Base-by-base conservation (phyloP, 441 rosid species). In the Cnidoscolus chayamansa region DNA sequence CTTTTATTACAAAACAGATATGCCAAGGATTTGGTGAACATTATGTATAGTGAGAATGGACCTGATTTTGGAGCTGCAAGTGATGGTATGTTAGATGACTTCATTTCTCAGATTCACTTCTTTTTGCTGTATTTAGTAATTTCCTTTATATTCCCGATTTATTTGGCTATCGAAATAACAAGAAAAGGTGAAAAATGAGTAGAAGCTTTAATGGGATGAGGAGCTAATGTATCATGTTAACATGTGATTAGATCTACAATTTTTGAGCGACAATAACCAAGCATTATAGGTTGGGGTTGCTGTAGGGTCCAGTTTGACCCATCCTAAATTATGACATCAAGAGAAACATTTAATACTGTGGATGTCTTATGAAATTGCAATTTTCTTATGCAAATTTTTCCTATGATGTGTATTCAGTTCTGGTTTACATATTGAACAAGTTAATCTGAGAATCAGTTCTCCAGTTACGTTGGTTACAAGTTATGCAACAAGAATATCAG, bases 31-130 rank as follows among this genome's bases (percentile, higher is more conserved):
- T 84, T 95, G 89, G 99, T 91, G 70, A 63, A 87, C 70, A 82
- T 85, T 72, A 81, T 95, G 97, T 92, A 89, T 81, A 86, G 83
- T 72, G 87, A 85, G 30, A 79, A 89, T 75, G 96, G 92, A 63
- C 98, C 96, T 76, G 98, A 88, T 84, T 87, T 95, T 66, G 98
- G 98, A 76, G 98, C 97, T 40, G 96, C 98, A 72, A 95, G 99
- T 80, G 97, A 95, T 81, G 99, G 97, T 93, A 87, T 49, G 83
- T 77, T 63, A 10, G 67, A 63, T 66, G 70, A 66, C 51, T 61
- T 16, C 32, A 65, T 17, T 43, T 63, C 19, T 40, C 19, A 13
- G 57, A 40, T 43, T 25, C 70, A 66, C 68, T 40, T 58, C 32
- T 66, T 58, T 61, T 25, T 67, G 63, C 45, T 40, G 45, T 59